phyloP scores from a whole-genome alignment of 2,329 filamentous ascomycete species.

The Calonectria naviculata region DNA sequence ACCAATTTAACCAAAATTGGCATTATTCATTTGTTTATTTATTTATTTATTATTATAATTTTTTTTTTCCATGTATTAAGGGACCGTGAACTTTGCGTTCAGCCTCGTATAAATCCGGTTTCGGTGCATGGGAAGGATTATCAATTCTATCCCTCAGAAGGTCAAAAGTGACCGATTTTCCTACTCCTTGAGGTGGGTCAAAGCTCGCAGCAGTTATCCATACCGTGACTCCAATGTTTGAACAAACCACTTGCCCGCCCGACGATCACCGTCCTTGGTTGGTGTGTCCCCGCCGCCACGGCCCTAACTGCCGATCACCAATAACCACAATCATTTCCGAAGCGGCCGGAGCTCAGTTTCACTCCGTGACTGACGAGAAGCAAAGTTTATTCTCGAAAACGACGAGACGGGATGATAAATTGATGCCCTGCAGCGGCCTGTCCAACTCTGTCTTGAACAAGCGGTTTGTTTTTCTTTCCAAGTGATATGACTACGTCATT shows the following conservation, averaged over 20 bases:
- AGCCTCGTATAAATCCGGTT: background rate
- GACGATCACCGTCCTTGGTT: constrained; percentile 9
- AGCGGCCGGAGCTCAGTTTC: background rate
- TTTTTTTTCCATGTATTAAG: background rate
- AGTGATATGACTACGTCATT: background rate
- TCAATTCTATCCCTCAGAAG: background rate
- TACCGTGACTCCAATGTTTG: background rate
- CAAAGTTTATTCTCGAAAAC: background rate
- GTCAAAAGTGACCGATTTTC: background rate
- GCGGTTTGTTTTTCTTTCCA: background rate
- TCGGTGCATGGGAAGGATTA: background rate
- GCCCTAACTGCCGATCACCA: constrained; percentile 15
- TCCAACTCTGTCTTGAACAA: background rate
- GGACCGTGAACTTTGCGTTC: background rate
- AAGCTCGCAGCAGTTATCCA: background rate
- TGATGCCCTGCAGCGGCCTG: background rate
- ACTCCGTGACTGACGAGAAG: constrained; percentile 15
- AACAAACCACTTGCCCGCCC: constrained; percentile 3
- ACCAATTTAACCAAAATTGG: background rate
- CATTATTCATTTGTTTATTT: too few relatives aligned
- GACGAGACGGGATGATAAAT: background rate
- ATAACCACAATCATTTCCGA: constrained; percentile 8
- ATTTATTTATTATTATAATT: too few relatives aligned
- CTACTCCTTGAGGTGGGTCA: background rate
- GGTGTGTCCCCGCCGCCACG: constrained; percentile 6